Evolutionary conservation across 2,329 filamentous ascomycete species (phyloP).

Genomic region (Biscogniauxia marginata): DNA sequence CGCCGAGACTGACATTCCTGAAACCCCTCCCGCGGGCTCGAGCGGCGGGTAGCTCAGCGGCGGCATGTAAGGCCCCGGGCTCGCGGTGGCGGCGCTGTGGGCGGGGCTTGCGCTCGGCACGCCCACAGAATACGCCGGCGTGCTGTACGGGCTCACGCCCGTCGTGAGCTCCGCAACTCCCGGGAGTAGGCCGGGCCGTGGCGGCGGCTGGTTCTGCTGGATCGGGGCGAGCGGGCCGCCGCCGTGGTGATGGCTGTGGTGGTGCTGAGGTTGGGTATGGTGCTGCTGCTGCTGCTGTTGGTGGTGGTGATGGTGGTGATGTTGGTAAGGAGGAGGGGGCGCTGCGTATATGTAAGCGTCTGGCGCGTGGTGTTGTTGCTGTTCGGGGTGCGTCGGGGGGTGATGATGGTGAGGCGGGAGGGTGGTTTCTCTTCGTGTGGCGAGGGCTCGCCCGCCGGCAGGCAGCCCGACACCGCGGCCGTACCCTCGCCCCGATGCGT

Average conservation of each 20-base stretch:
- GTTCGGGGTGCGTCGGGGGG: constrained; percentile 26
- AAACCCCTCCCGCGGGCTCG: constrained; percentile 39
- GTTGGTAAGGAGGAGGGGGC: constrained; percentile 23
- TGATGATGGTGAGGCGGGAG: constrained; percentile 29
- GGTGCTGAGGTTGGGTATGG: constrained; percentile 16
- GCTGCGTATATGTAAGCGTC: constrained; percentile 9
- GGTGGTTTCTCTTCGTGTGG: constrained; percentile 44
- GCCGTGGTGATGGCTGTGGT: constrained; percentile 36
- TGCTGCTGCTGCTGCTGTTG: constrained; percentile 27
- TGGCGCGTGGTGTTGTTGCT: constrained; percentile 24
- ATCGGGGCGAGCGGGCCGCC: constrained; percentile 52
- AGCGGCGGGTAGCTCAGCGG: constrained; percentile 35
- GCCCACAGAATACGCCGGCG: constrained; percentile 52
- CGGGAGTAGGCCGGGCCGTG: constrained; percentile 50
- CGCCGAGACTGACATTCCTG: constrained; percentile 13
- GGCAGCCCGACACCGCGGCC: constrained; percentile 32
- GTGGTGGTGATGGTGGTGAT: constrained; percentile 27
- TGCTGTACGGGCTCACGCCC: constrained; percentile 59
- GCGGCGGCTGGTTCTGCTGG: constrained; percentile 41
- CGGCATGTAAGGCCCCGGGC: constrained; percentile 41
- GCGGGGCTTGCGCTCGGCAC: constrained; percentile 38
- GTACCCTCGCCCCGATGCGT: constrained; percentile 43
- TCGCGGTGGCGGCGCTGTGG: constrained; percentile 39
- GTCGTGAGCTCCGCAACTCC: constrained; percentile 64
- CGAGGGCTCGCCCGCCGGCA: constrained; percentile 34